Evolutionary conservation across 768 basidiomycete genomes (phyloP), one percentile per base, ranked within the genome.

Genomic region (Artomyces pyxidatus): DNA sequence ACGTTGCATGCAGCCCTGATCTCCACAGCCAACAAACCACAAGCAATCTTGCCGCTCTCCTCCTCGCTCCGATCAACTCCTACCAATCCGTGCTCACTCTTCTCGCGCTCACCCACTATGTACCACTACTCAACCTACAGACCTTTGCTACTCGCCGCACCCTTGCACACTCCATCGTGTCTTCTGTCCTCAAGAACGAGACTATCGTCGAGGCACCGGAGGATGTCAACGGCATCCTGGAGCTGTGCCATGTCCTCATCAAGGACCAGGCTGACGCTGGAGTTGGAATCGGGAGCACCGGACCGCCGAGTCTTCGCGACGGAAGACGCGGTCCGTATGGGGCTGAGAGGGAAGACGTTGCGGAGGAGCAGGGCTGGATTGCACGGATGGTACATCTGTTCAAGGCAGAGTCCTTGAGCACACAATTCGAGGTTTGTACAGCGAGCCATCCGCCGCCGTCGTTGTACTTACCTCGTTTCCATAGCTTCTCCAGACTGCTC

Each of bases 331-430:
- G 80, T 6, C 71, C 80, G 9, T 77, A 81, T 56, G 69, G 72
- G 25, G 59, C 77, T 45, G 94, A 95, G 63, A 68, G 83, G 44
- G 89, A 94, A 63, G 95, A 98, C 61, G 75, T 93, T 71, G 94
- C 93, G 0, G 96, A 99, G 65, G 96, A 99, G 65, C 96, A 99
- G 60, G 96, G 96, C 0, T 99, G 96, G 96, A 81, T 97, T 14
- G 95, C 96, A 35, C 73, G 95, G 54, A 97, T 98, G 90, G 88
- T 98, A 2, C 96, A 99, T 71, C 65, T 98, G 27, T 96, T 98
- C 80, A 72, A 84, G 19, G 77, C 89, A 0, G 91, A 96, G 44
- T 86, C 88, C 23, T 64, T 97, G 55, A 86, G 78, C 57, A 78
- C 84, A 12, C 96, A 99, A 60, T 95, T 92, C 56, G 85, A 93